Percentiles rank a stretch among this genome's conserved stretches.
Conservation (phyloP, 345 rosid genomes). For the Rubroshorea leprosula region DNA sequence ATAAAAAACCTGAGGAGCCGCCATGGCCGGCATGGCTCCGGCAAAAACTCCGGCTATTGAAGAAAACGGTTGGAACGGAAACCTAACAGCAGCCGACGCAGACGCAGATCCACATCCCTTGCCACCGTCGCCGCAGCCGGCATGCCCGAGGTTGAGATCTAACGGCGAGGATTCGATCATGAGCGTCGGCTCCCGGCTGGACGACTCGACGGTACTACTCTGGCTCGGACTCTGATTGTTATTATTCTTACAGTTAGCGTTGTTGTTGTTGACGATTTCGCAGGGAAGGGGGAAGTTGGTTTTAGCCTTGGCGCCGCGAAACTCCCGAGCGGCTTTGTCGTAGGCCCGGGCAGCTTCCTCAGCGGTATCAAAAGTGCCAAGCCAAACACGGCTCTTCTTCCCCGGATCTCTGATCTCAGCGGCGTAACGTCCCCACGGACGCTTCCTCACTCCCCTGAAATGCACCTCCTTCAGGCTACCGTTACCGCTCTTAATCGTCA, state of each 20-base stretch:
- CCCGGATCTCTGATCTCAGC: slow-evolving; percentile 85
- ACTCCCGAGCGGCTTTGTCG: slow-evolving; percentile 53
- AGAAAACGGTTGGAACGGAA: slow-evolving; percentile 26
- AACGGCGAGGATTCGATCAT: slow-evolving; percentile 29
- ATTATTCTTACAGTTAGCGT: background rate
- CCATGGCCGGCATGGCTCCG: background rate
- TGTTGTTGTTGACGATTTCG: slow-evolving; percentile 9
- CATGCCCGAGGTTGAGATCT: slow-evolving; percentile 39
- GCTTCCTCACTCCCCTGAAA: slow-evolving; percentile 81
- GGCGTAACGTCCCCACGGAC: slow-evolving; percentile 88
- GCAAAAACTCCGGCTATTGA: slow-evolving; percentile 15
- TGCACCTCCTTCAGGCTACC: slow-evolving; percentile 34
- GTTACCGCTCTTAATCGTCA: slow-evolving; percentile 20
- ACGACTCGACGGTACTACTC: slow-evolving; percentile 59
- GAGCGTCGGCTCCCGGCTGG: slow-evolving; percentile 37
- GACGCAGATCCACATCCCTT: background rate
- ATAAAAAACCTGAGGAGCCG: slow-evolving; percentile 22
- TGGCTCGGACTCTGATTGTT: slow-evolving; percentile 49
- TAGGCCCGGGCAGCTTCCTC: slow-evolving; percentile 80
- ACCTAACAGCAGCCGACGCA: slow-evolving; percentile 8
- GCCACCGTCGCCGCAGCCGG: background rate
- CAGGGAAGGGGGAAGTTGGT: slow-evolving; percentile 46
- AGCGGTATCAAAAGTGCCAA: slow-evolving; percentile 78
- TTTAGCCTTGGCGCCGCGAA: slow-evolving; percentile 83
- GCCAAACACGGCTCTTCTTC: slow-evolving; percentile 74